Conservation (phyloP, 1,284 basidiomycete species). For the Ustilago cynodontis region DNA sequence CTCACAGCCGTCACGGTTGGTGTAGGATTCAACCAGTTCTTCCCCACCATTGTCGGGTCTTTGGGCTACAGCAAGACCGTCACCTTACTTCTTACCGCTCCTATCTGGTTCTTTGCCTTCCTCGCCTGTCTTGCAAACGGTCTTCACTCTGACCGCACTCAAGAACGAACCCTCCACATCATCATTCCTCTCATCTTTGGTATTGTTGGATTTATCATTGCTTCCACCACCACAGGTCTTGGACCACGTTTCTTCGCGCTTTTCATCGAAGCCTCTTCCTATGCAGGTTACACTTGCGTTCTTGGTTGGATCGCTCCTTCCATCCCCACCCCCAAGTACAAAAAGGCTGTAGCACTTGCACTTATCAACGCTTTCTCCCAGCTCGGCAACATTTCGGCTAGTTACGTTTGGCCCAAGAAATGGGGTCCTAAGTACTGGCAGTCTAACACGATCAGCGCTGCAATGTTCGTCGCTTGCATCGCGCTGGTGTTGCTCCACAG, state of each 20-base stretch:
- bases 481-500: constrained; percentile 45
- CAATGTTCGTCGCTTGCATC: constrained; percentile 51
- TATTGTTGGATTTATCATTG: constrained; percentile 63
- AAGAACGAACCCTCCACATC: constrained; percentile 56
- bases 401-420: constrained; percentile 55
- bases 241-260: constrained; percentile 55
- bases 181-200: constrained; percentile 38
- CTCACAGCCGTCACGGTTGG: constrained; percentile 39
- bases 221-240: constrained; percentile 31
- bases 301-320: constrained; percentile 56
- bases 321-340: constrained; percentile 55
- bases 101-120: constrained; percentile 60
- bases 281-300: constrained; percentile 55
- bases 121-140: constrained; percentile 55
- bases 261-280: constrained; percentile 52
- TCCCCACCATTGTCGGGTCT: constrained; percentile 64
- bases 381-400: constrained; percentile 71
- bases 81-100: constrained; percentile 55
- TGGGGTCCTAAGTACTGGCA: constrained; percentile 61
- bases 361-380: constrained; percentile 71
- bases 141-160: constrained; percentile 51
- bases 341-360: constrained; percentile 54
- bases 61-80: constrained; percentile 50
- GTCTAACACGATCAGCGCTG: constrained; percentile 47
- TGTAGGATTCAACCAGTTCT: constrained; percentile 62